Evolutionary conservation across 768 basidiomycete genomes (phyloP).

Genomic region (Leccinum boreale): DNA sequence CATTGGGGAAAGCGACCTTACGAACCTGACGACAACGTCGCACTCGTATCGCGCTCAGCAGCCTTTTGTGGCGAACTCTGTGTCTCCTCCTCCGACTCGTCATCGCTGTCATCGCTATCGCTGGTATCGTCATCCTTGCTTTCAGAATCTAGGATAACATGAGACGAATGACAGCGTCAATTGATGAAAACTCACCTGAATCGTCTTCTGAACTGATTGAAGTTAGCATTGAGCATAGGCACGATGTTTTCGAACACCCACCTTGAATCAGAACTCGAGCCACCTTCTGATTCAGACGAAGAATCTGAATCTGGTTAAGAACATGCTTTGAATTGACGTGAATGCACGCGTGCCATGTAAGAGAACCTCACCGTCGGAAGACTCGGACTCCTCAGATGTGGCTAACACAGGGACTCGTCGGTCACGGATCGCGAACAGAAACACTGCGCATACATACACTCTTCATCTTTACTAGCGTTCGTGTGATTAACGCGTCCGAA

Average conservation of each 20-base stretch:
- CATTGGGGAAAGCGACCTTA: neutral
- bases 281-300: slow-evolving; percentile 19
- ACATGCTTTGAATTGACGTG: neutral
- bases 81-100: slow-evolving; percentile 1
- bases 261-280: slow-evolving; percentile 28
- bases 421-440: neutral
- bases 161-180: neutral
- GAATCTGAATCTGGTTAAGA: slow-evolving; percentile 11
- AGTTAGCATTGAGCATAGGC: slow-evolving; percentile 6
- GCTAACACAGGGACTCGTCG: slow-evolving; percentile 11
- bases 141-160: slow-evolving; percentile 15
- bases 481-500: slow-evolving; percentile 5
- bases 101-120: slow-evolving; percentile 9
- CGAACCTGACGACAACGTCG: slow-evolving; percentile 37
- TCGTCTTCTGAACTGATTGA: slow-evolving; percentile 16
- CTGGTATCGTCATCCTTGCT: slow-evolving; percentile 6
- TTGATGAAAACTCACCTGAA: slow-evolving; percentile 18
- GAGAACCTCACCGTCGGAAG: slow-evolving; percentile 24
- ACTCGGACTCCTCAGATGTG: slow-evolving; percentile 23
- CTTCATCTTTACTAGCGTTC: slow-evolving; percentile 8
- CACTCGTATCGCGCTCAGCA: slow-evolving; percentile 36
- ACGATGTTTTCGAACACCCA: slow-evolving; percentile 9
- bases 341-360: neutral
- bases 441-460: slow-evolving; percentile 21
- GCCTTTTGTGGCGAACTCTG: slow-evolving; percentile 6